Evolutionary conservation across 2,329 filamentous ascomycete genomes (phyloP), one percentile per base, ranked within the genome.

Genomic region (Fusarium globosum): DNA sequence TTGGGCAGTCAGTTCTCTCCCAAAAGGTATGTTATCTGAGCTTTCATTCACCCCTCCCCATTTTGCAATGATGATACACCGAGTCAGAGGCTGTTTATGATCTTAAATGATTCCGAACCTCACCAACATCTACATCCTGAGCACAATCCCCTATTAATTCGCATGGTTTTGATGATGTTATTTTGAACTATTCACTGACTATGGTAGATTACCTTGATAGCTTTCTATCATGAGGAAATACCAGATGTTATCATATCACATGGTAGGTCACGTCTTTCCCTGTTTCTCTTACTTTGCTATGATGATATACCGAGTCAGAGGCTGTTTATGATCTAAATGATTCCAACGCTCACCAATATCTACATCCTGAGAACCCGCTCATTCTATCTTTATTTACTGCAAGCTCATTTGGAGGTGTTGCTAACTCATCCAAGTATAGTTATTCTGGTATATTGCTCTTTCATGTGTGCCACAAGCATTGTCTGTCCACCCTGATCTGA

Each of bases 21-120:
- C 38, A 68, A 64, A 73, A 77, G 74, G 79, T 81, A 80, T 62
- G 75, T 76, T 74, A 23, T 39, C 28, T 48, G 36, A 46, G 23
- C 35, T 49, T 46, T 28, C 61, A 21, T 59, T 53, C 20, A 28
- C 60, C 53, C 21, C 18, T 30, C 23, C 59, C 33, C 36, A 67
- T 23, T 65, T 35, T 80, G 72, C 69, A 66, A 82, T 84, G 83
- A 85, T 84, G 76, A 78, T 82, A 79, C 68, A 73, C 79, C 81
- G 83, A 84, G 82, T 82, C 82, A 84, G 84, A 85, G 83, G 84
- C 84, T 85, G 84, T 85, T 85, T 85, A 85, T 85, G 84, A 85
- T 81, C 61, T 65, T 60, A 52, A 75, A 75, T 84, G 81, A 83
- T 84, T 84, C 77, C 74, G 80, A 81, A 76, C 64, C 76, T 82